Conservation (phyloP, 768 basidiomycete species). For the Psilocybe azurescens region DNA sequence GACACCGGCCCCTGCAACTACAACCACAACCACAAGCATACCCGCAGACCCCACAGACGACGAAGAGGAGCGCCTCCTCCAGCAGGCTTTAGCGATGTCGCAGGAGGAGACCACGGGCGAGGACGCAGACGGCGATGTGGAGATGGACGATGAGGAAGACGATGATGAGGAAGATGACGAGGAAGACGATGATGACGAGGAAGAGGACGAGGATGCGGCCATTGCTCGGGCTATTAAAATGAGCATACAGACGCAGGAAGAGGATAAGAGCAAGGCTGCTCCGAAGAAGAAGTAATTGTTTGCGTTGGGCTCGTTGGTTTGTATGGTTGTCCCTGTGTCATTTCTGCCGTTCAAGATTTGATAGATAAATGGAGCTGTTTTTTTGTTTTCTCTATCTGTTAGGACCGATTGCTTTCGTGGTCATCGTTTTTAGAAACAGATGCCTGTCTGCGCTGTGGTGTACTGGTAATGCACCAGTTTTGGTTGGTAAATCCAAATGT, state of each 20-base stretch:
- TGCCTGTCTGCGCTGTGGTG: too few species aligned
- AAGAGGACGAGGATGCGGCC: slow-evolving; percentile 82
- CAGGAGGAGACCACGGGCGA: slow-evolving; percentile 73
- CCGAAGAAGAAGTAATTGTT: slow-evolving; percentile 34
- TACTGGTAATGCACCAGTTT: too few species aligned
- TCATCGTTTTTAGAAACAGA: too few species aligned
- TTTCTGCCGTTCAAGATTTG: background rate
- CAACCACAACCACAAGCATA: slow-evolving; percentile 29
- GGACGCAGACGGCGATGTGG: slow-evolving; percentile 85
- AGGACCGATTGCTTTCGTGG: too few species aligned
- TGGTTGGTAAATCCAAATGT: too few species aligned
- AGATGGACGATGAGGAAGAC: slow-evolving; percentile 67
- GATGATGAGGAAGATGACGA: slow-evolving; percentile 59
- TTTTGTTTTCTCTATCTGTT: too few species aligned
- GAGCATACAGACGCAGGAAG: slow-evolving; percentile 80
- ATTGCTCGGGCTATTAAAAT: slow-evolving; percentile 92
- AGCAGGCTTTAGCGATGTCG: slow-evolving; percentile 80
- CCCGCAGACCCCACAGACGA: slow-evolving; percentile 58
- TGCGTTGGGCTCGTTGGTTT: background rate
- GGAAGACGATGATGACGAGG: slow-evolving; percentile 67
- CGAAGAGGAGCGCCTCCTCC: slow-evolving; percentile 81
- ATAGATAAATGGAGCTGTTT: too few species aligned
- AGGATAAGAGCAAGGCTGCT: slow-evolving; percentile 49
- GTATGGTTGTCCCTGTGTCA: background rate
- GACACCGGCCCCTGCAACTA: slow-evolving; percentile 28